Evolutionary conservation across 352 stramenopile genomes (phyloP), one percentile per base, ranked within the genome.

Genomic region (Phytophthora agathidicida): DNA sequence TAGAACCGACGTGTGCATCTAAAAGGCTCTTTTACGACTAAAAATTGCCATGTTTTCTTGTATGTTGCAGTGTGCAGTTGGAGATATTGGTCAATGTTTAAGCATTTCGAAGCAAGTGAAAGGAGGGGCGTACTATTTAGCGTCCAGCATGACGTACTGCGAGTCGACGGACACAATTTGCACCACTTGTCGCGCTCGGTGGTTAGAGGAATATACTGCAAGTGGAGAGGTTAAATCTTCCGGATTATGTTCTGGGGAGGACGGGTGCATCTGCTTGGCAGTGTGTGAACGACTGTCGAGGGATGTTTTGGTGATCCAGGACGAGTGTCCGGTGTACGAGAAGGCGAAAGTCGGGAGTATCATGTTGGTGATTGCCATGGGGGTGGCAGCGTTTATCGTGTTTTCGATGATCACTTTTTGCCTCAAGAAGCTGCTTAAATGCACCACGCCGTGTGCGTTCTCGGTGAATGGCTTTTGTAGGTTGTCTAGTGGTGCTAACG

Each of bases 131-230:
- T 81, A 81, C 61, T 89, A 86, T 47, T 35, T 65, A 5, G 53
- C 68, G 7, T 19, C 28, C 30, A 85, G 73, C 52, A 19, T 49
- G 39, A 75, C 62, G 7, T 89, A 89, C 59, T 89, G 79, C 38
- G 65, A 65, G 16, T 1, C n/a, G 3, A 60, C 58, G 22, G 79
- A 89, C 30, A 16, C 22, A 14, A 20, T 42, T 10, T 89, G 79
- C 36, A 48, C 31, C 4, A 31, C 23, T 8, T 89, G 79, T 46
- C 62, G 60, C 7, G 14, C 32, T 6, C 57, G n/a, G 1, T 71
- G 60, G 60, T 7, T 70, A 33, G 31, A 69, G 53, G 60, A 65
- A 38, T 65, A 60, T 33, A 45, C 53, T 35, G 24, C 46, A 17
- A 58, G 28, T 26, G 53, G 60, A 20, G 31, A 60, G 27, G 32